phyloP scores from a whole-genome alignment of 192 early-diverging fungal genomes.

The Allomyces macrogynus region DNA sequence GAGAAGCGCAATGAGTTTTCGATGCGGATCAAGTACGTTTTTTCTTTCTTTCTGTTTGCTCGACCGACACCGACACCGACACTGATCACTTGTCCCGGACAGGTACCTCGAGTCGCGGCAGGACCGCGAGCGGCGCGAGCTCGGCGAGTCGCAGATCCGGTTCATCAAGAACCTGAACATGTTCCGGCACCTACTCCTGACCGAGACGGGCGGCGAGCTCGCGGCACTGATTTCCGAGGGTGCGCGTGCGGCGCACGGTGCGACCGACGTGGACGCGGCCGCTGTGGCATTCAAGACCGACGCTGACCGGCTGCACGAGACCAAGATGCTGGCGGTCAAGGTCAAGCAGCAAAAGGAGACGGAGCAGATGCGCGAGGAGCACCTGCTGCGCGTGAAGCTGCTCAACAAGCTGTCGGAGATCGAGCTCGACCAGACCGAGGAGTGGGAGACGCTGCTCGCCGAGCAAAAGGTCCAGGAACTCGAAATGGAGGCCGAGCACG shows the following conservation, averaged over 20 bases:
- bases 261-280: no score
- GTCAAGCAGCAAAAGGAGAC: constrained; percentile 14
- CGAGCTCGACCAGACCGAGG: constrained; percentile 11
- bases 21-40: constrained; percentile 3
- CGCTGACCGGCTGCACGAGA: constrained; percentile 10
- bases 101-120: constrained; percentile 8
- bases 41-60: no score
- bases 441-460: constrained; percentile 7
- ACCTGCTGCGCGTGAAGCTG: constrained; percentile 11
- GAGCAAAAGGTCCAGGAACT: constrained; percentile 15
- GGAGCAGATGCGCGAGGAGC: constrained; percentile 14
- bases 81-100: no score
- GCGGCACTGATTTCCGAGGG: no score
- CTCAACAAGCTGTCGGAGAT: constrained; percentile 10
- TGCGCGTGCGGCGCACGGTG: no score
- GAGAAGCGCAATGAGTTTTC: constrained; percentile 6
- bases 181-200: constrained; percentile 8
- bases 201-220: constrained; percentile 4
- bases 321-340: constrained; percentile 12
- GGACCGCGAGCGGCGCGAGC: constrained; percentile 10
- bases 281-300: neutral
- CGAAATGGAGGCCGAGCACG: constrained; percentile 11
- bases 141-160: constrained; percentile 10
- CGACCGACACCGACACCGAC: no score
- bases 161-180: constrained; percentile 12